Conservation (phyloP, 441 rosid species). For the Gossypium armourianum region DNA sequence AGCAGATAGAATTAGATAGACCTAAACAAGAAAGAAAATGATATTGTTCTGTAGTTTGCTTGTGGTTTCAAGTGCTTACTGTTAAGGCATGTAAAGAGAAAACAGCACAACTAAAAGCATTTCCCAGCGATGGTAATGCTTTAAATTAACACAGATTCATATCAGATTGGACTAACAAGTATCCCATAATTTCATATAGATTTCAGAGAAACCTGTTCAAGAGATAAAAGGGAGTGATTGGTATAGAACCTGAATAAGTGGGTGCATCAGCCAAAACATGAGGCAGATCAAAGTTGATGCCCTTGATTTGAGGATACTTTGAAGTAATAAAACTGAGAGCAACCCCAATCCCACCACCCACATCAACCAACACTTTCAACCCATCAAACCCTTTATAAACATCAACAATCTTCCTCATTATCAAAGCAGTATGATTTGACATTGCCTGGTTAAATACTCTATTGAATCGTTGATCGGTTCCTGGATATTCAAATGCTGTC, state of each 20-base stretch:
- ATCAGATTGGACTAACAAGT: not conserved
- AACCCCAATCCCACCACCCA: slow-evolving; percentile 30
- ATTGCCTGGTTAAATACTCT: slow-evolving; percentile 25
- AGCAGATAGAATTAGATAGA: not conserved
- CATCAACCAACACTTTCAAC: slow-evolving; percentile 24
- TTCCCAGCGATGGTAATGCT: not conserved
- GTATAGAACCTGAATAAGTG: slow-evolving; percentile 16
- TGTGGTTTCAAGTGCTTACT: not conserved
- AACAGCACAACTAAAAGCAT: not conserved
- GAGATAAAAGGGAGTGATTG: not conserved
- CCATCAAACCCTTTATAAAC: slow-evolving; percentile 28
- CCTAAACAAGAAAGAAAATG: not conserved
- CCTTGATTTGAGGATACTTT: slow-evolving; percentile 26
- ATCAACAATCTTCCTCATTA: slow-evolving; percentile 25
- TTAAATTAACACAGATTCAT: not conserved
- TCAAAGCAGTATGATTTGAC: slow-evolving; percentile 23
- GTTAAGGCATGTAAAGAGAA: not conserved
- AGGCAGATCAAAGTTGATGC: slow-evolving; percentile 27
- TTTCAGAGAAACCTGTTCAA: not conserved
- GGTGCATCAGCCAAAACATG: slow-evolving; percentile 29
- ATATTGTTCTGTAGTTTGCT: not conserved
- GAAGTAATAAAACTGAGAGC: slow-evolving; percentile 25
- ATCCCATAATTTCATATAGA: not conserved
- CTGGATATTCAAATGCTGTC: slow-evolving; percentile 25
- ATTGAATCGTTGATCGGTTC: slow-evolving; percentile 26